Base-by-base conservation (phyloP, 2,329 filamentous ascomycete genomes). In the Fusarium cyanostomum region DNA sequence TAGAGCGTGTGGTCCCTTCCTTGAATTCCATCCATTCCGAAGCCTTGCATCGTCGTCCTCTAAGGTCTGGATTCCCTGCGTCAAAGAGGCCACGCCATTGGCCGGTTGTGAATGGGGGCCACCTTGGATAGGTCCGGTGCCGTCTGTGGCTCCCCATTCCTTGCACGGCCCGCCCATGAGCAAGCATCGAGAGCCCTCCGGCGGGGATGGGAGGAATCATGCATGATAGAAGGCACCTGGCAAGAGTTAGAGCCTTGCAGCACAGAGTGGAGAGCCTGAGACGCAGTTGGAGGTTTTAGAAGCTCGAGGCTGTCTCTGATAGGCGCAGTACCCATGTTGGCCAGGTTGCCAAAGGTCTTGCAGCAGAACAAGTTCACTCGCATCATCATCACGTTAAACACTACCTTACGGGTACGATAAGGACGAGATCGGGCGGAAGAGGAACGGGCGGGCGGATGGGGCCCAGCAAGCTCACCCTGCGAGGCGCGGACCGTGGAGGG, bases 31-130 rank as follows among this genome's bases (percentile, higher is more conserved):
- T 48, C 53, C 48, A 64, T 66, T 63, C 41, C 42, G 42, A 31
- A 59, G 55, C 55, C 59, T 57, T 63, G 60, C 44, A 63, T 63
- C 58, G 66, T 33, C 33, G 24, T 49, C 46, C 56, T 49, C 38
- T 52, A 31, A 56, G 30, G 41, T 21, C 6, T 35, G 43, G 31
- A 28, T 49, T 58, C 24, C 13, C 45, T 50, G n/a, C 16, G 30
- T 16, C 60, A 56, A 59, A 61, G 65, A 63, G 66, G 67, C 64
- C 70, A 74, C 71, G 72, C 74, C 71, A 76, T 76, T 76, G 74
- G 74, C 62, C 63, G 61, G 26, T 8, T 58, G 34, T 37, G 57
- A 59, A 52, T 39, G 55, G 65, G 59, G 63, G 52, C 44, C 33
- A 46, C 26, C 46, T 50, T 49, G 52, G 45, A 45, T 50, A 63